These are phyloP conservation scores for Heliamphora pulchella DNA, from an alignment of 179 eudicot genomes.

Conservation along the genomic window DNA sequence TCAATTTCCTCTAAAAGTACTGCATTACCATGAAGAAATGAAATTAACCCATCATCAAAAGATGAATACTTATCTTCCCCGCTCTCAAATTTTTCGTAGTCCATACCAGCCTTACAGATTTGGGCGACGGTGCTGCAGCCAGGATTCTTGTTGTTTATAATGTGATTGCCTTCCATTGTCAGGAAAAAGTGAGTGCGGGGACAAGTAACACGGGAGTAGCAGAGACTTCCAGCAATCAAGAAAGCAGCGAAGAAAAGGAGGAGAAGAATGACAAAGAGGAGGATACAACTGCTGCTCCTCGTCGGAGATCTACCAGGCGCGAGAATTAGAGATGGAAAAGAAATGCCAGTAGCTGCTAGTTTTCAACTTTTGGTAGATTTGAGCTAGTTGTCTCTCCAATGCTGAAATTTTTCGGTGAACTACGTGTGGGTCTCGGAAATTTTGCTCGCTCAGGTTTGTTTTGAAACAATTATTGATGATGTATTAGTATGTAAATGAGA, in stretches of 20 bases:
- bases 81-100: too few species aligned
- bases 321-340: slow-evolving; percentile 28
- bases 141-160: too few species aligned
- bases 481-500: slow-evolving; percentile 12
- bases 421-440: neutral
- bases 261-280: slow-evolving; percentile 36
- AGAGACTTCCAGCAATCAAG: slow-evolving; percentile 39
- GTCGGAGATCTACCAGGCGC: slow-evolving; percentile 59
- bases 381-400: neutral
- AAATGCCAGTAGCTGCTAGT: neutral
- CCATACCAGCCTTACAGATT: too few species aligned
- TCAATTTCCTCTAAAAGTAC: too few species aligned
- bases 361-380: slow-evolving; percentile 9
- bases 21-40: too few species aligned
- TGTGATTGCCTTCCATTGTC: slow-evolving; percentile 11
- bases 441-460: slow-evolving; percentile 1
- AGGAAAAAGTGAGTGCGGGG: slow-evolving; percentile 32
- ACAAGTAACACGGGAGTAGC: slow-evolving; percentile 27
- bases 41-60: too few species aligned
- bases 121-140: too few species aligned
- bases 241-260: slow-evolving; percentile 39
- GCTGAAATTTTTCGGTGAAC: neutral
- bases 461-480: neutral
- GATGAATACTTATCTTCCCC: too few species aligned
- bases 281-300: slow-evolving; percentile 52